These are phyloP conservation scores for Rhizophora mangle DNA, from an alignment of 345 rosid genomes.

Conservation along the genomic window DNA sequence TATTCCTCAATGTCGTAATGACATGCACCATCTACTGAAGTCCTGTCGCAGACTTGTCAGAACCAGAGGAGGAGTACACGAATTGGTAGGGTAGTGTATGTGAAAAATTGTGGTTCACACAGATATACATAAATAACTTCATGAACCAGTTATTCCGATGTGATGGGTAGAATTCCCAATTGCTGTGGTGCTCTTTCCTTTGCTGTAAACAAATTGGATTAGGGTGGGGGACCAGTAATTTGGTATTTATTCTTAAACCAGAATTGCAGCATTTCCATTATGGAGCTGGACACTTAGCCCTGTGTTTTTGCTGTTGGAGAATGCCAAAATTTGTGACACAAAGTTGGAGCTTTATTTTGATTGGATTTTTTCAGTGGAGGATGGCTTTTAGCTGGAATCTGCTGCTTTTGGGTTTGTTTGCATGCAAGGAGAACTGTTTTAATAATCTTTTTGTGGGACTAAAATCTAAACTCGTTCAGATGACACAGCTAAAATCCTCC, in stretches of 20 bases:
- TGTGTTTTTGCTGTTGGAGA: not conserved
- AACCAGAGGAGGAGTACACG: not conserved
- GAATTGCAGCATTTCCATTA: slow-evolving; percentile 12
- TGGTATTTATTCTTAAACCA: slow-evolving; percentile 25
- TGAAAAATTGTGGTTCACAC: slow-evolving; percentile 10
- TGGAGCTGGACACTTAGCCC: not conserved
- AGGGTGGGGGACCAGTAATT: slow-evolving; percentile 23
- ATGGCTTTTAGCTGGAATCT: not conserved
- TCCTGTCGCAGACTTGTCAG: slow-evolving; percentile 12
- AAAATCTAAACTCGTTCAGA: not conserved
- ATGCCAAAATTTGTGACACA: slow-evolving; percentile 5
- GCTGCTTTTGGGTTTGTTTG: slow-evolving; percentile 11
- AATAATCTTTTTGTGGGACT: slow-evolving; percentile 17
- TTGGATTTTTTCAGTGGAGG: not conserved
- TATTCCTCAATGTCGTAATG: slow-evolving; percentile 25
- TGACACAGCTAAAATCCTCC: not conserved
- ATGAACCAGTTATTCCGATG: slow-evolving; percentile 16
- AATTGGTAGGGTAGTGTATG: not conserved
- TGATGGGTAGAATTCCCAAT: slow-evolving; percentile 11
- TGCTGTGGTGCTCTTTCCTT: not conserved
- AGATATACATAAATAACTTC: no score
- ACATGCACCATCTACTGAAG: slow-evolving; percentile 5
- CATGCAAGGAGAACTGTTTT: not conserved
- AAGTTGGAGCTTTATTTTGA: not conserved
- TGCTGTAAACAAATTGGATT: slow-evolving; percentile 1